Evolutionary conservation across 495 filamentous ascomycete species (phyloP).

Genomic region (Xylaria acuta): DNA sequence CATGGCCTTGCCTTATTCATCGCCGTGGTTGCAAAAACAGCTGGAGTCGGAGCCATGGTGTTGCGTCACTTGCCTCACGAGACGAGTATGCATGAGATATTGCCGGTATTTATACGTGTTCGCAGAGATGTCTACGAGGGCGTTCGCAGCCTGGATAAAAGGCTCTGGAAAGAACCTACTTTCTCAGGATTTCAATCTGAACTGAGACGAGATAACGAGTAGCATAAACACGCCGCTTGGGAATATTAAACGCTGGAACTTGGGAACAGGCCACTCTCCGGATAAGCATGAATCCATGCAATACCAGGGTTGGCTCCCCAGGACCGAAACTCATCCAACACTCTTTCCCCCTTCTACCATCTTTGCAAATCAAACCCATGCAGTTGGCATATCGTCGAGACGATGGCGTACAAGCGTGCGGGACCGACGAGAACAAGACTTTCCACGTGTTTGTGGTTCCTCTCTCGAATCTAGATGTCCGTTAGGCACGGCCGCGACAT

Average conservation of each 20-base stretch:
- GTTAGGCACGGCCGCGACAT: background rate
- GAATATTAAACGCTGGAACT: background rate
- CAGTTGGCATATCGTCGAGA: background rate
- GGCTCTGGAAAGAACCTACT: background rate
- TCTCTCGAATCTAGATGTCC: background rate
- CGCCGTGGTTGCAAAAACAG: background rate
- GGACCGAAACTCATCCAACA: background rate
- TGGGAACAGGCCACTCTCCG: background rate
- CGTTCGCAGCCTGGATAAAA: background rate
- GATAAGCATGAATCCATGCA: too few species aligned
- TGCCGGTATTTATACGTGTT: background rate
- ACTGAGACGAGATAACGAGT: background rate
- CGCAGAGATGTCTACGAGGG: background rate
- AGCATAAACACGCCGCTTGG: background rate
- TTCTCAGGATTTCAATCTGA: background rate
- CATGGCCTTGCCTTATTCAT: background rate
- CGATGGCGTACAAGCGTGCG: background rate
- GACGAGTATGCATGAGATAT: background rate
- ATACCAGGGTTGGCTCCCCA: background rate
- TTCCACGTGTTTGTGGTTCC: too few species aligned
- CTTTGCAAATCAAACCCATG: background rate
- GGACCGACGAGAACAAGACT: background rate
- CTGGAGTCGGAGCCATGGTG: background rate
- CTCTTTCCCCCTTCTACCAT: background rate
- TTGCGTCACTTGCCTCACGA: background rate